A percentile compares a stretch with the other conserved stretches of the same genome.
Evolutionary conservation across 73 alveolate species (phyloP).

Genomic region (Paramecium sexaurelia): DNA sequence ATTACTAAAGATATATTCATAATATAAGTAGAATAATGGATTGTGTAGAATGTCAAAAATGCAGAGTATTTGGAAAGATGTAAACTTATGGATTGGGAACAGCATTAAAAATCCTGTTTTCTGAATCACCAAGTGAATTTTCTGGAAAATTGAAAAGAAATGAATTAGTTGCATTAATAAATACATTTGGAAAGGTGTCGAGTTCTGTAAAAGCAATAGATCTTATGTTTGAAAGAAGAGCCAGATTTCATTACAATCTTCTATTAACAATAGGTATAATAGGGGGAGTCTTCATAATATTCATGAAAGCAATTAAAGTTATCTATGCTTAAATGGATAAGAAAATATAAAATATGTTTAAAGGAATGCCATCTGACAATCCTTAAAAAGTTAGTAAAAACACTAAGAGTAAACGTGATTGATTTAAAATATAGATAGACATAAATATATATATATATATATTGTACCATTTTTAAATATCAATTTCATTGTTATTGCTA

Average conservation of each 20-base stretch:
- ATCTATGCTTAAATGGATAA: conserved; percentile 34
- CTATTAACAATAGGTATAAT: background rate
- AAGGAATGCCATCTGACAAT: background rate
- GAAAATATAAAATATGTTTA: conserved; percentile 34
- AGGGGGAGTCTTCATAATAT: conserved; percentile 7
- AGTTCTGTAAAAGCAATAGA: conserved; percentile 61
- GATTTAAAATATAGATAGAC: background rate
- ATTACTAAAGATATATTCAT: conserved; percentile 73
- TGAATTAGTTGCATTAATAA: conserved; percentile 78
- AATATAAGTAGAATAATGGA: conserved; percentile 92
- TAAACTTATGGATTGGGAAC: conserved; percentile 94
- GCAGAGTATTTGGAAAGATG: conserved; percentile 93
- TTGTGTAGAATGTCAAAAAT: conserved; percentile 94
- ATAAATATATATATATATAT: background rate
- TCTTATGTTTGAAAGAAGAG: conserved; percentile 41
- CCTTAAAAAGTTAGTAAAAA: background rate
- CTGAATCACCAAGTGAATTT: conserved; percentile 68
- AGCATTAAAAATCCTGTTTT: conserved; percentile 87
- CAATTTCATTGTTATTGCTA: background rate
- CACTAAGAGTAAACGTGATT: background rate
- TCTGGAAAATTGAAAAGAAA: conserved; percentile 75
- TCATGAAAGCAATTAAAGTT: background rate
- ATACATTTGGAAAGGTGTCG: conserved; percentile 77
- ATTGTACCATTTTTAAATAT: background rate
- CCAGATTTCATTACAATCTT: background rate